Base-by-base conservation (phyloP, 2,329 filamentous ascomycete genomes). In the Scedosporium boydii region DNA sequence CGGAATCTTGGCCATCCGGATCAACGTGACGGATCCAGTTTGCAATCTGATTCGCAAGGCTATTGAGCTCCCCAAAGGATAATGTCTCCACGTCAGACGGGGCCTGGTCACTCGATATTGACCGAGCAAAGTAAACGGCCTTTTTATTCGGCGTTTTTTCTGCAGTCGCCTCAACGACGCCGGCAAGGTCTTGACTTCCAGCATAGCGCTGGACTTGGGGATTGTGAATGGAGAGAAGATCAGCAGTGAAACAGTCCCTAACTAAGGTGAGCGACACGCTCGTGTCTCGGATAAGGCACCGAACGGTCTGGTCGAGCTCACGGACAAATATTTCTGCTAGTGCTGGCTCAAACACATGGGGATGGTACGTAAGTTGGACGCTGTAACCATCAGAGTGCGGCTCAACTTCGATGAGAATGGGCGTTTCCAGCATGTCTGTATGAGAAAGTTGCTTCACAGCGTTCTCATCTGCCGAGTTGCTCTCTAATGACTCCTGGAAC, bases 321-420 rank as follows among this genome's bases (percentile, higher is more conserved):
- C 75, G 69, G 1, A 85, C 71, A 4, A 96, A 70, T 0, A 83
- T 63, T 0, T 78, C 68, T 2, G 86, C 77, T 62, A 92, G 84
- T 0, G 74, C 69, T 9, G 75, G 64, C 0, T 87, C 79, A 14
- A 95, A 76, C 0, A 68, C 64, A 12, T 76, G 73, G 1, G 74
- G 68, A 38, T 80, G 80, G 65, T 77, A 81, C 0, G 83, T 85
- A 18, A 78, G 68, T 18, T 78, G 76, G 27, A 81, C 75, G 1
- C 63, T 60, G 63, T 77, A 83, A 3, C 65, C 64, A 12, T 78
- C 72, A 0, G 71, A 68, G 2, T 67, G 70, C 0, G 92, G 91
- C 71, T 92, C 87, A 12, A 95, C 77, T 69, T 96, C 92, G 6
- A 96, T 70, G 2, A 93, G 81, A 1, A 96, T 70, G 62, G 84